These are phyloP conservation scores for Akanthomyces uredinophilus DNA, from an alignment of 2,329 filamentous ascomycete species.

Conservation along the genomic window DNA sequence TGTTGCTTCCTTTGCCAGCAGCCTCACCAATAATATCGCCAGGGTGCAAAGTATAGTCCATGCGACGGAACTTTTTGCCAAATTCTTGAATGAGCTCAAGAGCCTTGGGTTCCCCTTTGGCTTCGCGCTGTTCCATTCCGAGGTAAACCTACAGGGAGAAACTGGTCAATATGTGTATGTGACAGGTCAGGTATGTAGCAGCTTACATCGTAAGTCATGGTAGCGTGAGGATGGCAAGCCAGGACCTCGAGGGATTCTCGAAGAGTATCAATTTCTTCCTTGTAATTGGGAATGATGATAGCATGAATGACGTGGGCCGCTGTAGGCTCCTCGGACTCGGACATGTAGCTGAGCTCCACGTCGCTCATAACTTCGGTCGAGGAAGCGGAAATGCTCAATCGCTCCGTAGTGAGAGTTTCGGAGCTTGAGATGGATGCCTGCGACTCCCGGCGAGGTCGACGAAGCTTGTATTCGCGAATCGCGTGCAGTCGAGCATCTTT, in stretches of 20 bases:
- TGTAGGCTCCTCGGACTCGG: constrained; percentile 38
- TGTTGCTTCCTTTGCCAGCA: constrained; percentile 70
- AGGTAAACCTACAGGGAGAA: constrained; percentile 53
- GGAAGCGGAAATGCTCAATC: constrained; percentile 42
- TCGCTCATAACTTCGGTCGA: constrained; percentile 48
- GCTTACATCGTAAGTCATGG: constrained; percentile 64
- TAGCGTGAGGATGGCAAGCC: constrained; percentile 60
- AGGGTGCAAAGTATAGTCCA: constrained; percentile 65
- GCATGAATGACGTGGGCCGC: constrained; percentile 52
- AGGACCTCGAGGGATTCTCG: constrained; percentile 64
- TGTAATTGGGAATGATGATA: constrained; percentile 69
- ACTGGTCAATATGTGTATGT: background rate
- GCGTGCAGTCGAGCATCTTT: constrained; percentile 41
- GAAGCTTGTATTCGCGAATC: constrained; percentile 41
- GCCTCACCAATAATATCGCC: constrained; percentile 61
- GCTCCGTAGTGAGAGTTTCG: constrained; percentile 43
- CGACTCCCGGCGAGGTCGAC: constrained; percentile 49
- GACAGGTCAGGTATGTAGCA: background rate
- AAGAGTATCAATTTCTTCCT: constrained; percentile 64
- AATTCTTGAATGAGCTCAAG: constrained; percentile 57
- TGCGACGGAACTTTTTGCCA: constrained; percentile 58
- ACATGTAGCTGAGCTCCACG: constrained; percentile 41
- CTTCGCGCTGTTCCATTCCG: constrained; percentile 67
- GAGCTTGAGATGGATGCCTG: constrained; percentile 52
- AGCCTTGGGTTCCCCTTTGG: constrained; percentile 56